Evolutionary conservation across 768 basidiomycete species (phyloP), one percentile per base, ranked within the genome.

Genomic region (Solioccasus polychromus): DNA sequence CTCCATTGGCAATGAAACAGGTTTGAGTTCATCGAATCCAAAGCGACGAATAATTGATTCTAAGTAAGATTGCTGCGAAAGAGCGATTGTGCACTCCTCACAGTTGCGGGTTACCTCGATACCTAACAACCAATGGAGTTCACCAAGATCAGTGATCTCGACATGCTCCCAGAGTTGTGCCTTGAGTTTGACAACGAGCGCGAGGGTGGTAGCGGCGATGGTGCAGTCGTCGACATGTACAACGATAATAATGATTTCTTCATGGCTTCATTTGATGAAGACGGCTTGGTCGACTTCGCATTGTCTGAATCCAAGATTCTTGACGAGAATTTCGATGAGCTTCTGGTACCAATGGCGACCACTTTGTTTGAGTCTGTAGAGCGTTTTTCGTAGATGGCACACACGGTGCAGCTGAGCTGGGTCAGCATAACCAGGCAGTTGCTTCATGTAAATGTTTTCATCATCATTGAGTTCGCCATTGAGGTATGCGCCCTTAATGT

Each of bases 1-100:
- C 24, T 70, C 68, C 62, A 71, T 67, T 0, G 67, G 68, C 1
- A 55, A 66, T 0, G 51, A 47, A 29, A 67, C 50, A 0, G 63
- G 54, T 8, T 64, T 60, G 7, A 52, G 26, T 1, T 63, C 48
- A 0, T 51, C 42, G 19, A 70, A 58, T 9, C 55, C 52, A 47
- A 68, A 71, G 3, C 51, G 52, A 0, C n/a, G 8, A 34, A 72
- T 42, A 36, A 71, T 58, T 1, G 41, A 32, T 5, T 66, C 51
- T 31, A 72, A 59, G 49, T 71, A 75, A 0, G 58, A 25, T 0
- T 14, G 2, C 24, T 50, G 48, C 1, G 22, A 44, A 0, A 53
- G 31, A 1, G 50, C n/a, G 2, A 54, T 36, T 11, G 38, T 32
- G 19, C 6, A 12, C 0, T 12, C 12, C 0, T 47, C 11, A 0